Conservation (phyloP, 129 eudicot species). For the Pittosporum tobira region DNA sequence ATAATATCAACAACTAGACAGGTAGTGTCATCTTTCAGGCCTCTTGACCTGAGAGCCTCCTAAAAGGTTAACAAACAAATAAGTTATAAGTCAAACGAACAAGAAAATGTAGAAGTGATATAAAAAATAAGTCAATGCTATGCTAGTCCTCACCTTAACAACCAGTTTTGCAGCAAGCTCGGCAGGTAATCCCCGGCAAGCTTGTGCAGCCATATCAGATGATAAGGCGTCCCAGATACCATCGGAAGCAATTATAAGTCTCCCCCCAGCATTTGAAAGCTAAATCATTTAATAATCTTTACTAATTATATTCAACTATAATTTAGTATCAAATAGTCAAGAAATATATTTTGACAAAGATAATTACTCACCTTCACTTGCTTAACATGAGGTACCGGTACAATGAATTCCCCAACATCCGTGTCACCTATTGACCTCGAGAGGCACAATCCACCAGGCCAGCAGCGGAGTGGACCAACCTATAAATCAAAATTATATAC, state of each 20-base stretch:
- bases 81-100: background rate
- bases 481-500: conserved; percentile 19
- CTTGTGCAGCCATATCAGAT: conserved; percentile 75
- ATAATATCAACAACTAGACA: conserved; percentile 97
- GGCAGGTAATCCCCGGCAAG: conserved; percentile 92
- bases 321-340: background rate
- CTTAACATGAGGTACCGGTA: conserved; percentile 93
- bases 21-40: conserved; percentile 97
- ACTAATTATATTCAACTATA: no score
- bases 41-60: conserved; percentile 98
- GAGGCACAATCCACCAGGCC: conserved; percentile 99
- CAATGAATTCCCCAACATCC: conserved; percentile 95
- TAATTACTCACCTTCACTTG: conserved; percentile 83
- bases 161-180: conserved; percentile 98
- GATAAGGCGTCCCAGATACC: conserved; percentile 98
- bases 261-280: conserved; percentile 92
- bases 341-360: background rate
- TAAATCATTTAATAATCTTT: conserved; percentile 18
- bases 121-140: background rate
- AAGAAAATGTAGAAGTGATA: background rate
- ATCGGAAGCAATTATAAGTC: conserved; percentile 96
- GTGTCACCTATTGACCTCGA: conserved; percentile 99
- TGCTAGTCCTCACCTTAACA: conserved; percentile 59
- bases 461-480: conserved; percentile 98
- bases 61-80: conserved; percentile 10